Percentiles rank a stretch among this genome's conserved stretches.
Evolutionary conservation across 78 protist genomes (phyloP).

Genomic region (Isochrysis galbana): DNA sequence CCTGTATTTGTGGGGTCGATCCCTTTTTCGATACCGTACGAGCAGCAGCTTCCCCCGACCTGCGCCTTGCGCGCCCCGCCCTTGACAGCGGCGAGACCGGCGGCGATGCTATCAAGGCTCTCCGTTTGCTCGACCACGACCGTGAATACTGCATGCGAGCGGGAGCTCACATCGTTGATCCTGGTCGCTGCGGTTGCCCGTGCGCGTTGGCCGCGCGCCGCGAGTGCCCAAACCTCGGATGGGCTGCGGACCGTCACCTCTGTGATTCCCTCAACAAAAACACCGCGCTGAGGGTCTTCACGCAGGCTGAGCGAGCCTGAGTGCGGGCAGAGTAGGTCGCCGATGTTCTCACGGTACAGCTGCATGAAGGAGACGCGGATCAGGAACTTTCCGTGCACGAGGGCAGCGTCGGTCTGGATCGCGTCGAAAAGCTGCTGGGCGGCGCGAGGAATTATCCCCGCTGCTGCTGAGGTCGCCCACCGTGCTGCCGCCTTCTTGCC

Average conservation of each 20-base stretch:
- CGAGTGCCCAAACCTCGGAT: slow-evolving; percentile 42
- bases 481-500: background rate
- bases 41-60: too few relatives aligned
- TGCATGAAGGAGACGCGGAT: slow-evolving; percentile 69
- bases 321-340: slow-evolving; percentile 63
- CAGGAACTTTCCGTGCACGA: slow-evolving; percentile 19
- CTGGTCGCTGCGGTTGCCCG: slow-evolving; percentile 74
- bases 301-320: slow-evolving; percentile 57
- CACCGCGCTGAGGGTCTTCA: slow-evolving; percentile 53
- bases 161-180: slow-evolving; percentile 61
- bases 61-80: too few relatives aligned
- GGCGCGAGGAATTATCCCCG: slow-evolving; percentile 40
- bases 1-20: too few relatives aligned
- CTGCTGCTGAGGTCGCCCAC: background rate
- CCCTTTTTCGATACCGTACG: too few relatives aligned
- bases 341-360: slow-evolving; percentile 69
- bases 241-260: slow-evolving; percentile 73
- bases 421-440: background rate
- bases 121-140: slow-evolving; percentile 49
- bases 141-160: slow-evolving; percentile 78
- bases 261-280: slow-evolving; percentile 78
- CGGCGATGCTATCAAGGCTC: too few relatives aligned
- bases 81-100: too few relatives aligned
- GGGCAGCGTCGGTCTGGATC: slow-evolving; percentile 1
- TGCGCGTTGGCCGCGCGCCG: slow-evolving; percentile 52